A percentile compares a stretch with the other conserved stretches of the same genome.
Evolutionary conservation across 306 rosid species (phyloP).

Genomic region (Astragalus membranaceus): DNA sequence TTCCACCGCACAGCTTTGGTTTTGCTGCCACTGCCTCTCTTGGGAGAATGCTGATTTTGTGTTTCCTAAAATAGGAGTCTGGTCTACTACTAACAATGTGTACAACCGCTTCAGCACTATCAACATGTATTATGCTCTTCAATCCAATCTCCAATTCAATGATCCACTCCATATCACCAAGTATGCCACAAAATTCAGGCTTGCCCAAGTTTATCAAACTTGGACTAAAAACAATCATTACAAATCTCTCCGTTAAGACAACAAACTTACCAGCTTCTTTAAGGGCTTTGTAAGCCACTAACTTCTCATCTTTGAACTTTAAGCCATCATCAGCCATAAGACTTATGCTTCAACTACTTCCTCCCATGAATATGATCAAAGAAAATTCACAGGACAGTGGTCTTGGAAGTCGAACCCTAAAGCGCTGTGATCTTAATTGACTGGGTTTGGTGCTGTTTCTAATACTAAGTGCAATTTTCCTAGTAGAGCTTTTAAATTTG

Average conservation of each 20-base stretch:
- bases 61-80: too few species aligned
- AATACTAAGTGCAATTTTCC: too few species aligned
- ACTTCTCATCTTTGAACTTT: slow-evolving; percentile 63
- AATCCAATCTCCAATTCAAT: slow-evolving; percentile 65
- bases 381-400: too few species aligned
- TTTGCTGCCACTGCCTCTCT: too few species aligned
- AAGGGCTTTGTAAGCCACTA: slow-evolving; percentile 70
- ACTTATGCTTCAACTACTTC: slow-evolving; percentile 73
- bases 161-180: slow-evolving; percentile 63
- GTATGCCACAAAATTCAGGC: slow-evolving; percentile 71
- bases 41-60: too few species aligned
- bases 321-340: slow-evolving; percentile 52
- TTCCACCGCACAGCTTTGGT: too few species aligned
- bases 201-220: slow-evolving; percentile 59
- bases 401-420: too few species aligned
- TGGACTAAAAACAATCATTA: too few species aligned
- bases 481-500: too few species aligned
- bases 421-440: too few species aligned
- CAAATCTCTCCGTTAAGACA: slow-evolving; percentile 54
- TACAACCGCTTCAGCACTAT: slow-evolving; percentile 44
- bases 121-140: slow-evolving; percentile 65
- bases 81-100: slow-evolving; percentile 82
- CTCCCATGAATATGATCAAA: slow-evolving; percentile 88
- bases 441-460: too few species aligned
- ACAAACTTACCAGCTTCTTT: slow-evolving; percentile 77